Conservation (phyloP, 164 flowering plant species). For the Tetracentron sinense region DNA sequence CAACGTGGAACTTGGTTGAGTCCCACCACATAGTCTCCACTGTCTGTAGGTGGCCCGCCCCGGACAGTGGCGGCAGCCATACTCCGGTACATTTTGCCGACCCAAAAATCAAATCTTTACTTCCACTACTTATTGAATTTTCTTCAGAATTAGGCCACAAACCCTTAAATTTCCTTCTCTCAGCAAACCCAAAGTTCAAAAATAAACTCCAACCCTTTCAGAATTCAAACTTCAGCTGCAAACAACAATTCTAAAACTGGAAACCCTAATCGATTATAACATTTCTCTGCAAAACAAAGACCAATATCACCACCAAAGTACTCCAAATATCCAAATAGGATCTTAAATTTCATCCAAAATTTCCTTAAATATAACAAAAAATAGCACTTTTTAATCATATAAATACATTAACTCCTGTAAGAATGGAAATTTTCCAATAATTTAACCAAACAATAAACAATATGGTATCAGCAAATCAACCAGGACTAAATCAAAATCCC, state of each 20-base stretch:
- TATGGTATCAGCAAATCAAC: neutral
- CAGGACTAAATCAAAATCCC: too few species aligned
- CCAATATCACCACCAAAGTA: neutral
- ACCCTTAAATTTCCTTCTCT: neutral
- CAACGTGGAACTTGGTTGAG: slow-evolving; percentile 94
- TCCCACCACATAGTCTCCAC: slow-evolving; percentile 61
- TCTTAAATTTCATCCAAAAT: too few species aligned
- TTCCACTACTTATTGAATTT: neutral
- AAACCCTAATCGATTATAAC: neutral
- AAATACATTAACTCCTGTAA: too few species aligned
- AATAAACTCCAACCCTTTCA: neutral
- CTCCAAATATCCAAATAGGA: too few species aligned
- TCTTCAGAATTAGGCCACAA: neutral
- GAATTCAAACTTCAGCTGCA: neutral
- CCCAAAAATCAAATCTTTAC: neutral
- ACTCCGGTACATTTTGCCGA: slow-evolving; percentile 47
- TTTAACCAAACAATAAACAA: neutral
- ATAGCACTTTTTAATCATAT: too few species aligned
- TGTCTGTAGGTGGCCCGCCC: slow-evolving; percentile 66
- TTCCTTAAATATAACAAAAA: too few species aligned
- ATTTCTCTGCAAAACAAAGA: neutral
- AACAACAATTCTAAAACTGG: neutral
- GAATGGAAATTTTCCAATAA: neutral
- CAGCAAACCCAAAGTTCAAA: too few species aligned
- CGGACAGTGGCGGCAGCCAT: slow-evolving; percentile 50